Evolutionary conservation across 208 protist species (phyloP).

Genomic region (Herpetomonas samuelpessoai): DNA sequence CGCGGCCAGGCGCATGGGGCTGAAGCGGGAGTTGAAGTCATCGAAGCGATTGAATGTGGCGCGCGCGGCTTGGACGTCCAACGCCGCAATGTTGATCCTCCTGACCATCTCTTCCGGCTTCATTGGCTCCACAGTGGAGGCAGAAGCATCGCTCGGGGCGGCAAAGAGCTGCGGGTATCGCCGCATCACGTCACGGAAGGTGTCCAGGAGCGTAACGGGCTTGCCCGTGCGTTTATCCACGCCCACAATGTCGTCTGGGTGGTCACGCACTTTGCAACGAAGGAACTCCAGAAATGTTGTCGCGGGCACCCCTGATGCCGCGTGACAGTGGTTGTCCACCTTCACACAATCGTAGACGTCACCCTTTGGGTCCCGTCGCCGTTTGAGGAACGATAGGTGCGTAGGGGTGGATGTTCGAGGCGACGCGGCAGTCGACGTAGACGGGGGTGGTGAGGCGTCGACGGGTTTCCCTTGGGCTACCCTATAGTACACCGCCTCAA

Average conservation of each 20-base stretch:
- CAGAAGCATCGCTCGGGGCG: slow-evolving; percentile 1
- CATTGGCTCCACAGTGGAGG: slow-evolving; percentile 18
- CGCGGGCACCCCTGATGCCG: slow-evolving; percentile 76
- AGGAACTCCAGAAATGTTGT: slow-evolving; percentile 71
- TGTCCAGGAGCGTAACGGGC: slow-evolving; percentile 37
- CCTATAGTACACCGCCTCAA: neutral
- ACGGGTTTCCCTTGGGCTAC: neutral
- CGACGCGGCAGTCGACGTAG: neutral
- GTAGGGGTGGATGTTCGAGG: no score
- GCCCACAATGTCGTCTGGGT: slow-evolving; percentile 71
- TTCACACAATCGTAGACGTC: slow-evolving; percentile 82
- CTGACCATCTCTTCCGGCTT: slow-evolving; percentile 22
- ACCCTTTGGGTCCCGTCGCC: slow-evolving; percentile 22
- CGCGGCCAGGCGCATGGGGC: slow-evolving; percentile 55
- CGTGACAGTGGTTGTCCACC: slow-evolving; percentile 86
- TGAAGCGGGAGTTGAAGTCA: slow-evolving; percentile 87
- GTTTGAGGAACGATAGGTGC: neutral
- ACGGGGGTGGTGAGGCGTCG: no score
- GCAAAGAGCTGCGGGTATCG: slow-evolving; percentile 17
- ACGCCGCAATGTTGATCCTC: slow-evolving; percentile 61
- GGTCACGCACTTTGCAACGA: slow-evolving; percentile 46
- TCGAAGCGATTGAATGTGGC: slow-evolving; percentile 89
- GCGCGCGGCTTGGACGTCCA: slow-evolving; percentile 82
- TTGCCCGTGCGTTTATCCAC: slow-evolving; percentile 29
- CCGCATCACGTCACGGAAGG: slow-evolving; percentile 29